Percentiles rank a stretch among this genome's conserved stretches.
Conservation (phyloP, 2,329 filamentous ascomycete genomes). For the Ascochyta fabae region DNA sequence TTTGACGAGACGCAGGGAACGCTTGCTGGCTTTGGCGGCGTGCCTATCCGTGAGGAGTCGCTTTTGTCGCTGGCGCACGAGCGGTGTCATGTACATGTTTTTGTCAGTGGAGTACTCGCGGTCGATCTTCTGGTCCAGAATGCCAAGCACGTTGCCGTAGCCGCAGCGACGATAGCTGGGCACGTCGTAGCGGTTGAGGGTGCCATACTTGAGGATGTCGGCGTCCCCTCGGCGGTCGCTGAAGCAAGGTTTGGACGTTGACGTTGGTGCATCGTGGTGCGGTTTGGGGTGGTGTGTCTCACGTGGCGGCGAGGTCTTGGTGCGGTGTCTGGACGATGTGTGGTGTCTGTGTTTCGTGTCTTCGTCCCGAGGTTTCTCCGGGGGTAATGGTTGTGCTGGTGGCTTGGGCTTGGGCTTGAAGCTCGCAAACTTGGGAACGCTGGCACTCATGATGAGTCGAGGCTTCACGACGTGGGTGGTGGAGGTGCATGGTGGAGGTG, state of each 20-base stretch:
- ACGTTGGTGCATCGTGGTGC: no score
- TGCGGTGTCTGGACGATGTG: slow-evolving; percentile 16
- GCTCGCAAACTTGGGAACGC: slow-evolving; percentile 75
- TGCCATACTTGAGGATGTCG: slow-evolving; percentile 76
- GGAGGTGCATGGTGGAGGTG: no score
- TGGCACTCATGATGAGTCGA: slow-evolving; percentile 28
- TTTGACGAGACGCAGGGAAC: slow-evolving; percentile 39
- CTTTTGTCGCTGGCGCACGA: slow-evolving; percentile 52
- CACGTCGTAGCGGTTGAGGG: slow-evolving; percentile 72
- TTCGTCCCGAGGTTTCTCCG: slow-evolving; percentile 15
- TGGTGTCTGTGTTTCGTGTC: slow-evolving; percentile 19
- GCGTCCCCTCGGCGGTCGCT: slow-evolving; percentile 77
- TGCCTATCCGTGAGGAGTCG: slow-evolving; percentile 52
- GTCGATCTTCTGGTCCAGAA: slow-evolving; percentile 69
- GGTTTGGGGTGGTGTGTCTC: not conserved
- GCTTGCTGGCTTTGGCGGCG: slow-evolving; percentile 27
- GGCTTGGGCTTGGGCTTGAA: slow-evolving; percentile 64
- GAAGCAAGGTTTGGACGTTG: slow-evolving; percentile 24
- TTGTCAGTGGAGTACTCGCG: slow-evolving; percentile 64
- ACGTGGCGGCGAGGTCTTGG: slow-evolving; percentile 47
- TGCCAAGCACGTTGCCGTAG: slow-evolving; percentile 73
- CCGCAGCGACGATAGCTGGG: slow-evolving; percentile 75
- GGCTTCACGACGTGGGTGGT: no score
- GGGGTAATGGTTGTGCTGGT: slow-evolving; percentile 8
- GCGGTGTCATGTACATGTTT: slow-evolving; percentile 44